A percentile compares a stretch with the other conserved stretches of the same genome.
Conservation (phyloP, 345 rosid genomes). For the Lepidium sativum region DNA sequence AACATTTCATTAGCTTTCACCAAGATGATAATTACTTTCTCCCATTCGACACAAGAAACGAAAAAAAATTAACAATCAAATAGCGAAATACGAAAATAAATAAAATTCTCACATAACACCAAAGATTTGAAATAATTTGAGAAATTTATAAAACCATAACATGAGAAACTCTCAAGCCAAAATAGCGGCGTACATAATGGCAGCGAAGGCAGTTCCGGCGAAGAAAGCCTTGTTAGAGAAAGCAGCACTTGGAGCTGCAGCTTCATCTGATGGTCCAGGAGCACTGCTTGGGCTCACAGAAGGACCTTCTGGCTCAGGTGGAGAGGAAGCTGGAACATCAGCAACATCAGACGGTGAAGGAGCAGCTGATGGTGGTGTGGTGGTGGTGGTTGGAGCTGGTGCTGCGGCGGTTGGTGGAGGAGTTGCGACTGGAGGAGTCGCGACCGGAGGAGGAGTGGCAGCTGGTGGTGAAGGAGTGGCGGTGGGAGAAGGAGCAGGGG, state of each 20-base stretch:
- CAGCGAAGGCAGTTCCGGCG: slow-evolving; percentile 45
- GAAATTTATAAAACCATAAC: not conserved
- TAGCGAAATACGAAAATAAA: slow-evolving; percentile 7
- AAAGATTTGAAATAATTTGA: slow-evolving; percentile 8
- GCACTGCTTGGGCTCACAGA: slow-evolving; percentile 13
- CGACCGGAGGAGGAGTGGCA: slow-evolving; percentile 14
- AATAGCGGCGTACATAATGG: slow-evolving; percentile 39
- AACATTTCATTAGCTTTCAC: slow-evolving; percentile 1
- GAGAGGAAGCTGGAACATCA: slow-evolving; percentile 22
- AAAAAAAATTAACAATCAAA: slow-evolving; percentile 2
- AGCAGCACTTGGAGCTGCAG: slow-evolving; percentile 16
- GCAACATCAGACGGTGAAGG: slow-evolving; percentile 10
- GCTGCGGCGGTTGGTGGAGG: slow-evolving; percentile 20
- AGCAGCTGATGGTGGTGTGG: slow-evolving; percentile 14
- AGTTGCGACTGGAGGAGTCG: slow-evolving; percentile 20
- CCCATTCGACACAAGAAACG: not conserved
- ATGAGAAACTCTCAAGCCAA: slow-evolving; percentile 16
- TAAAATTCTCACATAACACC: slow-evolving; percentile 24
- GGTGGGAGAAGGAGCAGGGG: slow-evolving; percentile 26
- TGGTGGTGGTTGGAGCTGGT: slow-evolving; percentile 18
- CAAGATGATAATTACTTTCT: slow-evolving; percentile 5
- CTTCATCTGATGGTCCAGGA: slow-evolving; percentile 17
- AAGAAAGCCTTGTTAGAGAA: slow-evolving; percentile 30
- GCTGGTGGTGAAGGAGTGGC: slow-evolving; percentile 14
- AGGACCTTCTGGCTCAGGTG: slow-evolving; percentile 24